Evolutionary conservation across 2,329 filamentous ascomycete species (phyloP).

Genomic region (Phialemonium atrogriseum): DNA sequence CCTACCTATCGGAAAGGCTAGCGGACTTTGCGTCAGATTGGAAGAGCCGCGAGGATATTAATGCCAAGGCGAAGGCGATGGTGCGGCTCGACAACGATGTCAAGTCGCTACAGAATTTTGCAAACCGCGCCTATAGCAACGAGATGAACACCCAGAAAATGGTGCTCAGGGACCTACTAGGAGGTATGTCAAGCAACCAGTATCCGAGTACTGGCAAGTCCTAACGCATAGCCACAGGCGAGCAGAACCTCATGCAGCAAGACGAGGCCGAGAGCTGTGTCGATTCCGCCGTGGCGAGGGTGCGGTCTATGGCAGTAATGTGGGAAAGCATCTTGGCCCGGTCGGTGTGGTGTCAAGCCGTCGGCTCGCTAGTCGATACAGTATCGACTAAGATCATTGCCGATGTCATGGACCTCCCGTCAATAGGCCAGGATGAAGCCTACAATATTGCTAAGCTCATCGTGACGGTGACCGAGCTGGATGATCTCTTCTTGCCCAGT

Average conservation of each 20-base stretch:
- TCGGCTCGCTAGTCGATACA: constrained; percentile 51
- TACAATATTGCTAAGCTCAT: constrained; percentile 54
- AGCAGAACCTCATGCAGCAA: constrained; percentile 52
- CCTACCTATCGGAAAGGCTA: constrained; percentile 53
- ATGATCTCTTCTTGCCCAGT: constrained; percentile 50
- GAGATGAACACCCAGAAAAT: constrained; percentile 55
- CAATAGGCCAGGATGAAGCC: constrained; percentile 56
- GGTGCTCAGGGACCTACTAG: constrained; percentile 52
- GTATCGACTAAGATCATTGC: constrained; percentile 50
- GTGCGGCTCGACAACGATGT: constrained; percentile 53
- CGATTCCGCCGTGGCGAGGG: constrained; percentile 42
- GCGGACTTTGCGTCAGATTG: constrained; percentile 39
- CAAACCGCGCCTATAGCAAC: constrained; percentile 51
- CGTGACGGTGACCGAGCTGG: constrained; percentile 45
- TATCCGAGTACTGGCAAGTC: not conserved
- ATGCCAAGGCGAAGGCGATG: constrained; percentile 40
- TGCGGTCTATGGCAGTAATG: constrained; percentile 42
- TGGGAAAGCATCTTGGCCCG: constrained; percentile 52
- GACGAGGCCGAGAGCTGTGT: constrained; percentile 44
- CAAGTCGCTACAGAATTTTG: constrained; percentile 50
- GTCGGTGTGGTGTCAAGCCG: constrained; percentile 55
- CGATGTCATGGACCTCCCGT: constrained; percentile 54
- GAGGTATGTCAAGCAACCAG: constrained; percentile 25
- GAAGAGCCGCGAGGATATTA: constrained; percentile 45
- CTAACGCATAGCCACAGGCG: constrained; percentile 22